These are phyloP conservation scores for Boletus sp. DNA, from an alignment of 768 basidiomycete species.

Conservation along the genomic window DNA sequence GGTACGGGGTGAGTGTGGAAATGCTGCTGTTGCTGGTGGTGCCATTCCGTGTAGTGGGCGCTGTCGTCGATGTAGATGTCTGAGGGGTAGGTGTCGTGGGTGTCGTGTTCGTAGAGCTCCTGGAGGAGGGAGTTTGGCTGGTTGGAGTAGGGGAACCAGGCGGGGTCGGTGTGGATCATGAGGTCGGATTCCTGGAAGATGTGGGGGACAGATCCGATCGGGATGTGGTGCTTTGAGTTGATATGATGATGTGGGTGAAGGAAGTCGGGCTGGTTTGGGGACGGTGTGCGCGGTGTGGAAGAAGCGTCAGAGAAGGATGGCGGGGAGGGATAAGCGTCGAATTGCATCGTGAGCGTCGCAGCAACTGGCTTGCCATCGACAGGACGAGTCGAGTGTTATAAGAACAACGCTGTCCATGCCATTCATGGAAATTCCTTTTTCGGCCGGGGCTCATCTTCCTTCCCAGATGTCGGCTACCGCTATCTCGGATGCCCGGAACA, in stretches of 20 bases:
- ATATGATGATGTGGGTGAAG: constrained; percentile 16
- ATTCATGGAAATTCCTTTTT: constrained; percentile 24
- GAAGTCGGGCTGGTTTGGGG: constrained; percentile 47
- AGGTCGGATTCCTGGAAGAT: constrained; percentile 45
- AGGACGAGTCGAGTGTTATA: constrained; percentile 26
- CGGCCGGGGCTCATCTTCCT: constrained; percentile 23
- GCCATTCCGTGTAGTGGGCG: constrained; percentile 35
- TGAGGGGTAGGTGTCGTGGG: constrained; percentile 37
- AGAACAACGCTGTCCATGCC: constrained; percentile 31
- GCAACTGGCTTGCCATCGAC: constrained; percentile 14
- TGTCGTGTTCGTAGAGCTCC: constrained; percentile 67
- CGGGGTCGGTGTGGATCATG: constrained; percentile 38
- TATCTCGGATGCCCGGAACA: constrained; percentile 33
- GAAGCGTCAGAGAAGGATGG: constrained; percentile 62
- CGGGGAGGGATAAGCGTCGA: constrained; percentile 54
- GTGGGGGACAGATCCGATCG: constrained; percentile 45
- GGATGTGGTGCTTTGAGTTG: constrained; percentile 38
- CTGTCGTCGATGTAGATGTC: constrained; percentile 36
- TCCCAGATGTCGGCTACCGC: constrained; percentile 38
- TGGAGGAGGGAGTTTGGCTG: constrained; percentile 56
- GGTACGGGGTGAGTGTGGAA: constrained; percentile 31
- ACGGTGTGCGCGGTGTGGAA: constrained; percentile 69
- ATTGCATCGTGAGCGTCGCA: constrained; percentile 42
- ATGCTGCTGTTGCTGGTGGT: constrained; percentile 32
- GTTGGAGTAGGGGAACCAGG: constrained; percentile 33